phyloP scores from a whole-genome alignment of 2,329 filamentous ascomycete genomes.

The Dothideomycetes sp. region DNA sequence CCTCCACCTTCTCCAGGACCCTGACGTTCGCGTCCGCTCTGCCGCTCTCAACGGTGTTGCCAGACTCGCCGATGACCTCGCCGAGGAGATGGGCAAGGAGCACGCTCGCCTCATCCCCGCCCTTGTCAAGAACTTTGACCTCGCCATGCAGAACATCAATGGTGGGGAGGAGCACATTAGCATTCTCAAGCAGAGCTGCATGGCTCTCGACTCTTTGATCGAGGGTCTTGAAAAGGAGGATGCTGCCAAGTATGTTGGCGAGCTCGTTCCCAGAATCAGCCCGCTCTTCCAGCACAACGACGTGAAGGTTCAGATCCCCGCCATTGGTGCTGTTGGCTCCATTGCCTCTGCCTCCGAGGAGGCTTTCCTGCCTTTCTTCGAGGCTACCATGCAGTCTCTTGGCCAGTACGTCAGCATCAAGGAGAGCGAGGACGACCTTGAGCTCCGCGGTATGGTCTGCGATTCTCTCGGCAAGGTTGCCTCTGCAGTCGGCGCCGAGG shows the following conservation, averaged over 20 bases:
- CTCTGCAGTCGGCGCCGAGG: constrained; percentile 68
- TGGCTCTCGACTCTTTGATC: constrained; percentile 82
- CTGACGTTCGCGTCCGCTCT: constrained; percentile 73
- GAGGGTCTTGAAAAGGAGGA: constrained; percentile 73
- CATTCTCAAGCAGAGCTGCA: constrained; percentile 82
- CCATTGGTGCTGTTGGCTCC: constrained; percentile 80
- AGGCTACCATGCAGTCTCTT: constrained; percentile 80
- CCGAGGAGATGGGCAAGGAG: constrained; percentile 77
- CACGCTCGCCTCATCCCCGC: constrained; percentile 76
- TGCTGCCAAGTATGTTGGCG: constrained; percentile 69
- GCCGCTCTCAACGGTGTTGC: constrained; percentile 81
- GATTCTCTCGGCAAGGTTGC: constrained; percentile 93
- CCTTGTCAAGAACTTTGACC: constrained; percentile 78
- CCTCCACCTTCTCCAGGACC: constrained; percentile 71
- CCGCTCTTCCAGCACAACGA: constrained; percentile 75
- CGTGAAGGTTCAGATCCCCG: constrained; percentile 78
- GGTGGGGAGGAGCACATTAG: constrained; percentile 64
- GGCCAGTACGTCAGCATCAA: constrained; percentile 77
- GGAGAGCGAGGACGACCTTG: constrained; percentile 78
- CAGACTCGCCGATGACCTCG: constrained; percentile 82
- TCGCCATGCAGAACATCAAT: constrained; percentile 57
- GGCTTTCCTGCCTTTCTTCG: constrained; percentile 83
- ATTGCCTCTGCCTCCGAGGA: constrained; percentile 77
- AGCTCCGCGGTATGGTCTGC: constrained; percentile 78
- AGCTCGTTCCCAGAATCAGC: constrained; percentile 76